Evolutionary conservation across 805 yeast species (phyloP), one percentile per base, ranked within the genome.

Genomic region (Monosporozyma servazzii): DNA sequence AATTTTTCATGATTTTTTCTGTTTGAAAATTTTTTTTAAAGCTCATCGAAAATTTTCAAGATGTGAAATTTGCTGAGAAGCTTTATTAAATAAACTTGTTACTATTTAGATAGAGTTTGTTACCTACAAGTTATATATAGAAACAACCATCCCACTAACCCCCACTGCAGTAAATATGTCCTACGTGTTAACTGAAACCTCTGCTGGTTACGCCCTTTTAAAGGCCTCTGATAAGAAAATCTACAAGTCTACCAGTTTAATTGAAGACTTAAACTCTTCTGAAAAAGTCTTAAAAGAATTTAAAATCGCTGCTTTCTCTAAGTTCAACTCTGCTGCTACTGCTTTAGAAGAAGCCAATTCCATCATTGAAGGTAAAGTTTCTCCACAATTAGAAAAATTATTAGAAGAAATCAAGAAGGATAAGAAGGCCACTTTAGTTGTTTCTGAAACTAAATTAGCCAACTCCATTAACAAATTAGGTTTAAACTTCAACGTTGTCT

Each of bases 211-310:
- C 71, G 99, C 99, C 68, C 79, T 93, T 68, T 81, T 93, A 69
- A 93, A 93, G 76, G 96, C 97, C 53, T 84, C 96, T 57, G 98
- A 93, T 78, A 93, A 93, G 78, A 91, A 91, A 78, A 84, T 93
- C 64, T 84, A 91, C 80, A 91, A 90, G 75, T 82, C 93, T 25
- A 70, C 85, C 51, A 69, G 81, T 53, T 74, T 90, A 60, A 72
- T 86, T 58, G 78, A 83, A 57, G 96, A 89, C 69, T 77, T 90
- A 64, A 77, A 86, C 71, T 71, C 87, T 48, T 81, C 95, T 47
- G 95, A 85, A 58, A 86, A 87, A 71, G 96, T 90, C 54, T 78
- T 89, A 52, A 78, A 86, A 60, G 95, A 88, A 71, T 88, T 91
- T 74, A 93, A 93, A 74, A 81, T 93, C 64, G 91, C 93, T 64